phyloP scores from a whole-genome alignment of 2,329 filamentous ascomycete species.

The Alternaria sp. region DNA sequence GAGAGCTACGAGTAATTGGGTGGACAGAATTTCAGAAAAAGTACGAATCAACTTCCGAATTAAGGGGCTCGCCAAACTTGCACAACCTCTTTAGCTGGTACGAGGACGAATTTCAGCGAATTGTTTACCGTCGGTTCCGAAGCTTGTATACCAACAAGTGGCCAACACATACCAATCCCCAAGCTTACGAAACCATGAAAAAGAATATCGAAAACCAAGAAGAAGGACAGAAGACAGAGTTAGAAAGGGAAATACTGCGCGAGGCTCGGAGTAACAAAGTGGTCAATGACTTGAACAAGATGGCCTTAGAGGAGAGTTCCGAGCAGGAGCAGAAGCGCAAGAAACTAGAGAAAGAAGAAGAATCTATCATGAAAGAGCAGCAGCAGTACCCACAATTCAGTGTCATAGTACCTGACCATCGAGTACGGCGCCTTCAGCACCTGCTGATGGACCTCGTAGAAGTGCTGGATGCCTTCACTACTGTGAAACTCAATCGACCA shows the following conservation, averaged over 20 bases:
- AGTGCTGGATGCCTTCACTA: slow-evolving; percentile 4
- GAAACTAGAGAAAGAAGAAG: background rate
- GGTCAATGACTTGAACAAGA: background rate
- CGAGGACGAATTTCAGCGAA: slow-evolving; percentile 13
- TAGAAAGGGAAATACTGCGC: too few relatives aligned
- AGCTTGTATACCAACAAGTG: slow-evolving; percentile 8
- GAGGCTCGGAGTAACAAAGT: background rate
- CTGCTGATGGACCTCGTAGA: slow-evolving; percentile 15
- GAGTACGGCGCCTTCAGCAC: slow-evolving; percentile 16
- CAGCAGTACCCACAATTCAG: slow-evolving; percentile 2
- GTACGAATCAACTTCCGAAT: background rate
- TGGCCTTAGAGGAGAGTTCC: background rate
- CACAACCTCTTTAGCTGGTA: slow-evolving; percentile 11
- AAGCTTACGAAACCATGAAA: slow-evolving; percentile 3
- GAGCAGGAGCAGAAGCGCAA: background rate
- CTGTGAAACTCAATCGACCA: slow-evolving; percentile 14
- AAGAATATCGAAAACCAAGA: background rate
- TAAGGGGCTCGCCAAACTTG: background rate
- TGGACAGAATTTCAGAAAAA: slow-evolving; percentile 14
- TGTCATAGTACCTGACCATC: slow-evolving; percentile 18
- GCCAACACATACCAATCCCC: slow-evolving; percentile 2
- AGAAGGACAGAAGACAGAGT: too few relatives aligned
- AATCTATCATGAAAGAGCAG: background rate
- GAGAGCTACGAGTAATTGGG: slow-evolving; percentile 14
- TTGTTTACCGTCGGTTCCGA: slow-evolving; percentile 13